Evolutionary conservation across 2,329 filamentous ascomycete genomes (phyloP).

Genomic region (Mollisia scopiformis): DNA sequence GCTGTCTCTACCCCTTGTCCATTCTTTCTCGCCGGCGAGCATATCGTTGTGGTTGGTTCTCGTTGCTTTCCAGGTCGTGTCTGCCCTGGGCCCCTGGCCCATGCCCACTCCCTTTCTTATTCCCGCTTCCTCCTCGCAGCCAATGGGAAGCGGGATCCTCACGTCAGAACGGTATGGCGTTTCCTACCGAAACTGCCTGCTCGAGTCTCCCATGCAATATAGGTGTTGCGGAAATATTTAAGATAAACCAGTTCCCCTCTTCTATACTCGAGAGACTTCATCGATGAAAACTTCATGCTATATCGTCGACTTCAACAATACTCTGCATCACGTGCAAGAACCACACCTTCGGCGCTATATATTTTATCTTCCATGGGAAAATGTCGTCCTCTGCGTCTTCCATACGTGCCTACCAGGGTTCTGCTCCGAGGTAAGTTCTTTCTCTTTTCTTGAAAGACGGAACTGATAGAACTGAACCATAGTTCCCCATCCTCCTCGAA

Average conservation of each 20-base stretch:
- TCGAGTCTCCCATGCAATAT: background rate
- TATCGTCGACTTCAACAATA: background rate
- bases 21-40: too few relatives aligned
- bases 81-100: too few relatives aligned
- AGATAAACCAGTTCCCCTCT: background rate
- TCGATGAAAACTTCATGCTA: background rate
- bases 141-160: background rate
- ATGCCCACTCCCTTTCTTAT: background rate
- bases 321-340: background rate
- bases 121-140: background rate
- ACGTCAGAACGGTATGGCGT: background rate
- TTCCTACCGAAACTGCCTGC: background rate
- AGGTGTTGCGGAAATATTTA: background rate
- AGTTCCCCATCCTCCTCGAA: background rate
- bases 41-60: too few relatives aligned
- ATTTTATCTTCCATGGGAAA: background rate
- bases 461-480: background rate
- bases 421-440: background rate
- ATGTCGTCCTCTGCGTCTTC: background rate
- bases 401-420: background rate
- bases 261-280: background rate
- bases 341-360: background rate
- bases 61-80: too few relatives aligned
- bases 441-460: background rate
- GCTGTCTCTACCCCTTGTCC: too few relatives aligned